Base-by-base conservation (phyloP, 768 basidiomycete genomes). In the Myochromella boudieri region DNA sequence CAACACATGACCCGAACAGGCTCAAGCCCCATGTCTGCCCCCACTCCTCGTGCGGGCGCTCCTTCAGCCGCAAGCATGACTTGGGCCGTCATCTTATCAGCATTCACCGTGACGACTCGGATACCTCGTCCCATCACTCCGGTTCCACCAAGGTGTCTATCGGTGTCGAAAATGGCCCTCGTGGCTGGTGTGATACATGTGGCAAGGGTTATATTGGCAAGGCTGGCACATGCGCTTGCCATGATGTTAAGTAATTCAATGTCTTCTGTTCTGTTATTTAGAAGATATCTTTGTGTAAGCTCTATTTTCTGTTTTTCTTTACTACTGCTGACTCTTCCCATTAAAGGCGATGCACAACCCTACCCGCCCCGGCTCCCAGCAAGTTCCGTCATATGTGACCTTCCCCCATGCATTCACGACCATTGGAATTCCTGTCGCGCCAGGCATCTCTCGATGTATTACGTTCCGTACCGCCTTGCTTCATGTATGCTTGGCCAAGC, bases 1-100 rank as follows among this genome's bases (percentile, higher is more conserved):
- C 87, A 20, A 97, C 94, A 3, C 94, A 97, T 67, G 91, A 95
- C 63, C 94, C 95, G 18, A 85, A 91, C 65, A 78, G 94, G 50
- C 70, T 85, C 40, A 97, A 95, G 71, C 91, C 92, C 4, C 87
- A 91, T 62, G 78, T 84, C 36, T 97, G 94, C 66, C 87, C 86
- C 33, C 90, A 95, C 67, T 74, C 79, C 33, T 80, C 83, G 2
- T 97, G 94, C 52, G 87, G 85, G 26, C 85, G 94, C 44, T 91
- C 91, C 15, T 97, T 97, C 68, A 92, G 89, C 54, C 85, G 95
- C 56, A 90, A 95, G 67, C 94, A 97, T 61, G 94, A 97, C 60
- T 71, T 97, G 6, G 91, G 91, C 10, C 85, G 94, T 32, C 94
- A 97, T 65, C 76, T 90, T 44, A 80, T 89, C 38, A 87, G 86